These are phyloP conservation scores for Didymella segeticola DNA, from an alignment of 2,329 filamentous ascomycete genomes.

Conservation along the genomic window DNA sequence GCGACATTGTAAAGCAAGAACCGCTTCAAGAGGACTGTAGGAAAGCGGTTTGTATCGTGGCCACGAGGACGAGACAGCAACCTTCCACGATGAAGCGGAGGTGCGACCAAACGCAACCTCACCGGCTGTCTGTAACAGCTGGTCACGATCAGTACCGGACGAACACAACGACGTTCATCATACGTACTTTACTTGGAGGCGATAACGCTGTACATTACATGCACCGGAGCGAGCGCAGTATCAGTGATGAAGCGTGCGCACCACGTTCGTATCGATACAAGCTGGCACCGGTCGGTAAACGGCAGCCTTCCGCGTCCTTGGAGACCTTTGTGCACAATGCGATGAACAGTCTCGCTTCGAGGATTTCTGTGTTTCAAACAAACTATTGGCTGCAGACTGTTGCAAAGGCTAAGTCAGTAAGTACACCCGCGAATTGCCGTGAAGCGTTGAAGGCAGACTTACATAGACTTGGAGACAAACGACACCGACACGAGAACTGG, in stretches of 20 bases:
- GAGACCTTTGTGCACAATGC: constrained; percentile 29
- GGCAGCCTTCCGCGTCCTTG: constrained; percentile 28
- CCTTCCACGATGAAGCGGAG: constrained; percentile 30
- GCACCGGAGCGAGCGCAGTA: not conserved
- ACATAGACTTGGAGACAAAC: not conserved
- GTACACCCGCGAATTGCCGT: constrained; percentile 8
- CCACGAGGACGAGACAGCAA: constrained; percentile 38
- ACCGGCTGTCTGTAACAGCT: constrained; percentile 5
- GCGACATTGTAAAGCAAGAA: not conserved
- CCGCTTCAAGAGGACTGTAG: constrained; percentile 26
- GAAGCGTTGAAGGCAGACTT: constrained; percentile 9
- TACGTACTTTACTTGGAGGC: constrained; percentile 21
- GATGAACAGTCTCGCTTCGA: constrained; percentile 29
- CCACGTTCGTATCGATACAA: constrained; percentile 21
- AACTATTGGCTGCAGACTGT: constrained; percentile 23
- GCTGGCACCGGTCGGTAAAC: constrained; percentile 34
- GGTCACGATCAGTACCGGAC: constrained; percentile 11
- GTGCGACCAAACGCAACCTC: constrained; percentile 17
- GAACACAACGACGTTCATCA: constrained; percentile 1
- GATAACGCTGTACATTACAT: not conserved
- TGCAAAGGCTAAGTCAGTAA: constrained; percentile 28
- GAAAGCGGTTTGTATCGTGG: constrained; percentile 38
- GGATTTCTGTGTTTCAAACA: constrained; percentile 19
- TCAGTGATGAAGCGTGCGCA: constrained; percentile 18
- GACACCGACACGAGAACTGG: not conserved